Evolutionary conservation across 2,329 filamentous ascomycete genomes (phyloP).

Genomic region (Cladophialophora bantiana): DNA sequence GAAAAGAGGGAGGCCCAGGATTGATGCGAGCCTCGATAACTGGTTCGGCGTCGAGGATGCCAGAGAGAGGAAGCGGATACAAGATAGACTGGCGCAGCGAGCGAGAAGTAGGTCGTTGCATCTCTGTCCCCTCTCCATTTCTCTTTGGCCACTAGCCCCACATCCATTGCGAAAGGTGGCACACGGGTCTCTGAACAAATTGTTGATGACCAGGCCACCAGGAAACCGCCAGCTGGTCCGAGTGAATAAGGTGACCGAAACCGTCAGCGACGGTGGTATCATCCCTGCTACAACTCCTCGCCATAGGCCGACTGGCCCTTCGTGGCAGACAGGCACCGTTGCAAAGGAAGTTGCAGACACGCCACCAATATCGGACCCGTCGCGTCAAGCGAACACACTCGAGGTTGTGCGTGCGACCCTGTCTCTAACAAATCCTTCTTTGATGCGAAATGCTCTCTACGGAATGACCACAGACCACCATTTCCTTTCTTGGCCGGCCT

Average conservation of each 20-base stretch:
- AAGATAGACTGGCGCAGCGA: constrained; percentile 50
- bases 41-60: constrained; percentile 48
- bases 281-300: neutral
- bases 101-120: constrained; percentile 45
- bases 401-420: neutral
- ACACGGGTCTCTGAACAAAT: neutral
- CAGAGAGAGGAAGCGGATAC: constrained; percentile 50
- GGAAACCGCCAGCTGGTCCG: neutral
- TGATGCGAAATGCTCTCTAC: neutral
- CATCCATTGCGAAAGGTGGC: neutral
- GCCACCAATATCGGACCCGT: neutral
- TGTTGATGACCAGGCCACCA: neutral
- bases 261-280: neutral
- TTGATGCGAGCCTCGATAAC: constrained; percentile 28
- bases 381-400: neutral
- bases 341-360: neutral
- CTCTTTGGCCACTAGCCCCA: no score
- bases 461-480: constrained; percentile 11
- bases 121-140: neutral
- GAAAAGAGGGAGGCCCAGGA: constrained; percentile 19
- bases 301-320: neutral
- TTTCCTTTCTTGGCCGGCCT: constrained; percentile 12
- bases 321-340: neutral
- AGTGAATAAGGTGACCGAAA: neutral
- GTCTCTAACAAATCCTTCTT: neutral